Conservation (phyloP, 805 yeast species). For the Candida sphagnicola region DNA sequence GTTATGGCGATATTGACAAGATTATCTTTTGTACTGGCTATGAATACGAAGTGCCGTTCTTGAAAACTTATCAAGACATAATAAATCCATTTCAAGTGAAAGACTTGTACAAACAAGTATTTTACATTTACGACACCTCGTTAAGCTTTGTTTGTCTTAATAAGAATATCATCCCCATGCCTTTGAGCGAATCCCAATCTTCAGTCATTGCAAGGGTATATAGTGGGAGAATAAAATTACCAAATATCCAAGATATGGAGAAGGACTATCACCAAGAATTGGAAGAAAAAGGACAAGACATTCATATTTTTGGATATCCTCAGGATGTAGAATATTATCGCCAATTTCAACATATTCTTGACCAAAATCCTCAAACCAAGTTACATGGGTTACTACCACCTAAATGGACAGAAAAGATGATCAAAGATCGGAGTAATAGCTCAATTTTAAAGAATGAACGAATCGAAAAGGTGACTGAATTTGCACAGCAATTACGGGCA, state of each 20-base stretch:
- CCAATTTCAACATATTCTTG: constrained; percentile 22
- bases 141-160: constrained; percentile 39
- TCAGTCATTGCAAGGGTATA: constrained; percentile 38
- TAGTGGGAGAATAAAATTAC: constrained; percentile 41
- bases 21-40: constrained; percentile 39
- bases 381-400: constrained; percentile 7
- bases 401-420: constrained; percentile 6
- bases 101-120: constrained; percentile 42
- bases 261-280: constrained; percentile 26
- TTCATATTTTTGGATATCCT: constrained; percentile 47
- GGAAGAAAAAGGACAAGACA: constrained; percentile 18
- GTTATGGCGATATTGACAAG: constrained; percentile 20
- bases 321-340: constrained; percentile 58
- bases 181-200: constrained; percentile 48
- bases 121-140: constrained; percentile 44
- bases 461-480: constrained; percentile 6
- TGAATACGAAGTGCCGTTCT: constrained; percentile 32
- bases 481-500: constrained; percentile 7
- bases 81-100: constrained; percentile 28
- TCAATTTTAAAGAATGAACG: constrained; percentile 6
- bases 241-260: constrained; percentile 33
- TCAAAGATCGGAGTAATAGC: constrained; percentile 4
- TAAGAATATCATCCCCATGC: constrained; percentile 47
- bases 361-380: neutral
- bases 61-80: constrained; percentile 17